phyloP scores from a whole-genome alignment of 257 asterid genomes.

The Plantago elongata region DNA sequence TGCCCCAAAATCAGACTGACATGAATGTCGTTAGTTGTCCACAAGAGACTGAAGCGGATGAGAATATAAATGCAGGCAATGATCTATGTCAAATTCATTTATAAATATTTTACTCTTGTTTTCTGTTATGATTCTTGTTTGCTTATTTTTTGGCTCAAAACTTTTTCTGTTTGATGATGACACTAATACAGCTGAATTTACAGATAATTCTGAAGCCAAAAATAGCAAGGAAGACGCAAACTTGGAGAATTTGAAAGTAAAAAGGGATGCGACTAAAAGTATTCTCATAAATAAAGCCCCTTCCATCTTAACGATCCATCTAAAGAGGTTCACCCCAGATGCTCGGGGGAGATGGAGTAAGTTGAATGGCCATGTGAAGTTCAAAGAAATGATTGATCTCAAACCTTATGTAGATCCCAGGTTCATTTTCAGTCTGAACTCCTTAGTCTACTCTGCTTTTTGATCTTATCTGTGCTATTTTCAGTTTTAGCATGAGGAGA shows the following conservation, averaged over 20 bases:
- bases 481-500: background rate
- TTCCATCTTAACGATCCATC: conserved; percentile 66
- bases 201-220: conserved; percentile 34
- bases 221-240: conserved; percentile 37
- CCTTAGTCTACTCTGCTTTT: conserved; percentile 12
- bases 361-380: conserved; percentile 75
- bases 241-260: conserved; percentile 54
- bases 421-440: conserved; percentile 31
- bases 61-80: conserved; percentile 15
- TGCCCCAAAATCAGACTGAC: conserved; percentile 25
- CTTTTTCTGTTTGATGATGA: conserved; percentile 13
- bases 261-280: conserved; percentile 86
- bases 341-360: conserved; percentile 82
- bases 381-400: conserved; percentile 59
- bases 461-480: background rate
- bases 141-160: too few relatives aligned
- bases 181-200: conserved; percentile 26
- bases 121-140: too few relatives aligned
- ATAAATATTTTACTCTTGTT: conserved; percentile 18
- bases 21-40: conserved; percentile 22
- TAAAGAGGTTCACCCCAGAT: conserved; percentile 89
- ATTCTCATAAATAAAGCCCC: conserved; percentile 67
- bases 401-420: conserved; percentile 72
- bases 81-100: conserved; percentile 26
- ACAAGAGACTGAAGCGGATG: conserved; percentile 22